These are phyloP conservation scores for Botrytis byssoidea DNA, from an alignment of 2,329 filamentous ascomycete species.

Conservation along the genomic window DNA sequence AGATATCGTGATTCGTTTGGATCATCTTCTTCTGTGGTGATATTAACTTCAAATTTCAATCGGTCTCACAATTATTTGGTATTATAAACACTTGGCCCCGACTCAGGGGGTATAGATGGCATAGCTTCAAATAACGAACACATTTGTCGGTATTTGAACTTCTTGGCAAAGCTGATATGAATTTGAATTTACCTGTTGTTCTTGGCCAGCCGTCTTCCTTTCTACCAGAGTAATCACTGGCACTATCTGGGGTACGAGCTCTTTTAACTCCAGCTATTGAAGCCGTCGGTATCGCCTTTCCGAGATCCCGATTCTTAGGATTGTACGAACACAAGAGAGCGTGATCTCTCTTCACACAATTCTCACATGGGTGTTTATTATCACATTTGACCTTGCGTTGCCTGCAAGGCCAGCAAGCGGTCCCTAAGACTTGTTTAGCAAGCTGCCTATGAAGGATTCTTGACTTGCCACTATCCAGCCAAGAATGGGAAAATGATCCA, in stretches of 20 bases:
- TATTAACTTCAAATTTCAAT: conserved; percentile 18
- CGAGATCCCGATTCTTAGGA: conserved; percentile 49
- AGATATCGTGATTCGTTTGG: conserved; percentile 58
- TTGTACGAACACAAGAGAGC: conserved; percentile 65
- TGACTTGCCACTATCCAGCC: conserved; percentile 9
- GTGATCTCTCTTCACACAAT: conserved; percentile 65
- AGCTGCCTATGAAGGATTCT: conserved; percentile 3
- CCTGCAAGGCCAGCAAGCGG: conserved; percentile 61
- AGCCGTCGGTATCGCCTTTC: conserved; percentile 23
- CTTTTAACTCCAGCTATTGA: conserved; percentile 33
- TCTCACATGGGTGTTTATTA: conserved; percentile 67
- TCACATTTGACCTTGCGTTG: conserved; percentile 69
- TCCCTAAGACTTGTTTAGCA: conserved; percentile 31
- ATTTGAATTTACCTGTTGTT: conserved; percentile 34
- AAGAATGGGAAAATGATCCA: conserved; percentile 14
- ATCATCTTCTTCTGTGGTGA: conserved; percentile 50
- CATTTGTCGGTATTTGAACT: neutral
- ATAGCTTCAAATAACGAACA: neutral
- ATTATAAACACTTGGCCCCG: neutral
- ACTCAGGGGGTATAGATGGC: neutral
- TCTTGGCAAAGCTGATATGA: neutral
- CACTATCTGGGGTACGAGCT: conserved; percentile 34
- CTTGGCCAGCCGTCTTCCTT: conserved; percentile 38
- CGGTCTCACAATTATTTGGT: neutral
- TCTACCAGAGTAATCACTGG: conserved; percentile 33